Base-by-base conservation (phyloP, 2,329 filamentous ascomycete genomes). In the Boeremia exigua region DNA sequence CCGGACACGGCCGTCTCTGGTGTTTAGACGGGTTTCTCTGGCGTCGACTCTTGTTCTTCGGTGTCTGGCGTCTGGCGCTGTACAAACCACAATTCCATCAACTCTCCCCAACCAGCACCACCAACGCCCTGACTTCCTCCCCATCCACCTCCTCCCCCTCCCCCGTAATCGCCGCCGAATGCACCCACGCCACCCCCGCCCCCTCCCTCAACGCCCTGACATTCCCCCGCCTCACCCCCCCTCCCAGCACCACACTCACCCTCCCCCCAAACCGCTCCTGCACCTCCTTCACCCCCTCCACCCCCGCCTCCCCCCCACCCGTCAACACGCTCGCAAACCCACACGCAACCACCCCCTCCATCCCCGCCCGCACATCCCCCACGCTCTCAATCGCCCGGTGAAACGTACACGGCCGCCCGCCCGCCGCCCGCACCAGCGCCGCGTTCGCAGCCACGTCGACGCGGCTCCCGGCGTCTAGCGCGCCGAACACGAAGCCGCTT, bases 401-500 rank as follows among this genome's bases (percentile, higher is more conserved):
- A 48, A 85, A 85, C 2, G 82, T 84, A 62, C 81, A 84, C 2
- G 79, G 78, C 25, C 76, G 63, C 3, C 76, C 74, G 2, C 59
- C 64, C 1, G 81, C 80, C 3, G 75, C 57, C 11, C 65, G 50
- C 0, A 85, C 76, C 6, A 84, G 66, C 42, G 76, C 68, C 19
- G 54, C 61, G 43, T 79, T 82, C 19, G 74, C 69, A n/a, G 55
- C 53, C 4, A 71, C 54, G 59, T 84, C 81, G 4, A 85, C 66
- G 3, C 48, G 46, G 2, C 53, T 66, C 3, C 48, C 47, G 1
- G 27, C 19, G 19, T 71, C 66, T 28, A 84, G 63, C 28, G 83
- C 74, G 0, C 83, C 82, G 57, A 84, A 82, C 1, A 84, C 82
- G 56, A 84, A 84, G 0, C 82, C 82, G 77, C 79, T 1, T 6